Conservation (phyloP, 2,329 filamentous ascomycete species). For the Calonectria crousiana region DNA sequence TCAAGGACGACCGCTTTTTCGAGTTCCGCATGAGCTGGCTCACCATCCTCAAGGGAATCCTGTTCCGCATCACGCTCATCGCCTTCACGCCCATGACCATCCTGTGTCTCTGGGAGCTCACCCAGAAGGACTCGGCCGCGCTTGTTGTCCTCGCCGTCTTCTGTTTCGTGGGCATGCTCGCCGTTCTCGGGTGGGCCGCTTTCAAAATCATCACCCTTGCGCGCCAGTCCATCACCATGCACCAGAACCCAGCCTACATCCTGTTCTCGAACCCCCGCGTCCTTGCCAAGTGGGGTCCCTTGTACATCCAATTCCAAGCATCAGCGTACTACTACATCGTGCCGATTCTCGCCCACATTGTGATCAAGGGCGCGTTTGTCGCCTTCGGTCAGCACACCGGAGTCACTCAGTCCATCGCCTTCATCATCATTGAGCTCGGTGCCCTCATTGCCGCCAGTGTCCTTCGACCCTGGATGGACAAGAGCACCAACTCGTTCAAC, state of each 20-base stretch:
- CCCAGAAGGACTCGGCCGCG: slow-evolving; percentile 84
- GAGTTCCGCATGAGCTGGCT: slow-evolving; percentile 96
- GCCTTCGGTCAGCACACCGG: slow-evolving; percentile 80
- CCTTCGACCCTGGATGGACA: slow-evolving; percentile 96
- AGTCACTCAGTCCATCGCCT: slow-evolving; percentile 81
- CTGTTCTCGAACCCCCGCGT: slow-evolving; percentile 92
- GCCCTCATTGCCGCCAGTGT: slow-evolving; percentile 83
- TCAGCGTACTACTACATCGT: slow-evolving; percentile 96
- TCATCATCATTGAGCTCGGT: slow-evolving; percentile 84
- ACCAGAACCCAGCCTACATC: slow-evolving; percentile 96
- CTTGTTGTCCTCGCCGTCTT: slow-evolving; percentile 88
- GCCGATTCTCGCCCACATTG: slow-evolving; percentile 79
- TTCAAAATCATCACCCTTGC: slow-evolving; percentile 77
- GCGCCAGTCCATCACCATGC: slow-evolving; percentile 81
- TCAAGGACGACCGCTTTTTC: slow-evolving; percentile 86
- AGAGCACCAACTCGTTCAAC: slow-evolving; percentile 97
- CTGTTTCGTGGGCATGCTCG: slow-evolving; percentile 84
- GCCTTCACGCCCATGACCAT: slow-evolving; percentile 92
- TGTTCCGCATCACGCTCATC: slow-evolving; percentile 90
- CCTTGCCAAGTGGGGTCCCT: slow-evolving; percentile 97
- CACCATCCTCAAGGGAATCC: slow-evolving; percentile 90
- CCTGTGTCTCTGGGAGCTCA: slow-evolving; percentile 94
- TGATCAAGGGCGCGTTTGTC: slow-evolving; percentile 90
- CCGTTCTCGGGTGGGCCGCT: slow-evolving; percentile 84
- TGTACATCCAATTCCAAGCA: slow-evolving; percentile 96